These are phyloP conservation scores for Camellia granthamiana DNA, from an alignment of 148 eudicot species.

Conservation along the genomic window DNA sequence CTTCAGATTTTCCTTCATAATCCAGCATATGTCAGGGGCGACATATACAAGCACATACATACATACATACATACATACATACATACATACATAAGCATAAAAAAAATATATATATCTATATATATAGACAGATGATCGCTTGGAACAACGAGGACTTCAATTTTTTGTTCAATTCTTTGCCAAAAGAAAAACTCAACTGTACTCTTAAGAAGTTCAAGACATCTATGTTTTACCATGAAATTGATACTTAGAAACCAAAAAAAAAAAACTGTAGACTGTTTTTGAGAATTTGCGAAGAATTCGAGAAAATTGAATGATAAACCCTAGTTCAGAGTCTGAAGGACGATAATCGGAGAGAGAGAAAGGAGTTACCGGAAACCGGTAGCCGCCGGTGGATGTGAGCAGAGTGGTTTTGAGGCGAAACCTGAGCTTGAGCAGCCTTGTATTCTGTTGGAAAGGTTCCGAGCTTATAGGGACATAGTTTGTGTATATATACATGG, in stretches of 20 bases:
- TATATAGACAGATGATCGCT: neutral
- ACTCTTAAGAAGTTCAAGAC: neutral
- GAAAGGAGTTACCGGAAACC: slow-evolving; percentile 11
- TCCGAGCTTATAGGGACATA: neutral
- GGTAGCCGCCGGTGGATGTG: slow-evolving; percentile 13
- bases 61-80: neutral
- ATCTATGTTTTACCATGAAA: neutral
- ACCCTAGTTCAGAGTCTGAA: neutral
- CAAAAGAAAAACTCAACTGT: neutral
- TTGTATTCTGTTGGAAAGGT: neutral
- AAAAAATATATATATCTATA: neutral
- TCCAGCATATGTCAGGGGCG: neutral
- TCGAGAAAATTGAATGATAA: neutral
- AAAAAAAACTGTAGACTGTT: neutral
- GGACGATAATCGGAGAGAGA: neutral
- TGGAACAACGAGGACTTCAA: neutral
- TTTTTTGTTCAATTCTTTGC: neutral
- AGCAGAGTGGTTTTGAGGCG: neutral
- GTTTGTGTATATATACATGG: too few relatives aligned
- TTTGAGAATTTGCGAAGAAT: neutral
- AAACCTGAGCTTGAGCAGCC: neutral
- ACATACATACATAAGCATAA: neutral
- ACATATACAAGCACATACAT: neutral
- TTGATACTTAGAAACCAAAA: neutral
- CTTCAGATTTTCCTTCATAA: neutral